phyloP scores from a whole-genome alignment of 768 basidiomycete species.

The Cystofilobasidium bisporidii region DNA sequence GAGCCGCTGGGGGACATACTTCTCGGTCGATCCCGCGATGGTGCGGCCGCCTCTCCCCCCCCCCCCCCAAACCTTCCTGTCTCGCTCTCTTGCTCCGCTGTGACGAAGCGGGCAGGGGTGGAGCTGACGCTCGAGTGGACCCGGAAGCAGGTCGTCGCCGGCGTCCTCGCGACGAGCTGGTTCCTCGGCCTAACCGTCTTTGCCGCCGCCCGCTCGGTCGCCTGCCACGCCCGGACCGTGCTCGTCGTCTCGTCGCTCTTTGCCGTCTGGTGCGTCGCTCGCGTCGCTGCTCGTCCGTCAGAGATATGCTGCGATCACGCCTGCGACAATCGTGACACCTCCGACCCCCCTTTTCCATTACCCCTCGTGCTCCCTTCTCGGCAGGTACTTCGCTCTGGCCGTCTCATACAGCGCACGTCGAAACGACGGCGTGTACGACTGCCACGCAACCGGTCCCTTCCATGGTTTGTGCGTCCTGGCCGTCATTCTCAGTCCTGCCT shows the following conservation, averaged over 20 bases:
- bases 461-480: background rate
- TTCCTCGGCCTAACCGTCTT: background rate
- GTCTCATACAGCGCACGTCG: conserved; percentile 11
- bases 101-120: too few relatives aligned
- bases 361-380: too few relatives aligned
- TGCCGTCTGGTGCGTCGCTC: background rate
- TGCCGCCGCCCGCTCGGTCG: background rate
- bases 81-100: too few relatives aligned
- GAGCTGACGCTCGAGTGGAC: too few relatives aligned
- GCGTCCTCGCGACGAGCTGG: background rate
- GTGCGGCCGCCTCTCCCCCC: background rate
- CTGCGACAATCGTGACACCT: too few relatives aligned
- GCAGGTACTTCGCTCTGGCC: conserved; percentile 1
- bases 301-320: too few relatives aligned
- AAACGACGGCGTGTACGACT: background rate
- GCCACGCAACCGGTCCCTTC: background rate
- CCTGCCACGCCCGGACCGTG: background rate
- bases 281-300: too few relatives aligned
- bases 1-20: background rate
- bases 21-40: background rate
- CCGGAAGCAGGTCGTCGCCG: background rate
- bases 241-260: background rate
- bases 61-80: too few relatives aligned
- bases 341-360: too few relatives aligned
- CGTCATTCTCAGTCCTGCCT: background rate